phyloP scores from a whole-genome alignment of 1,284 basidiomycete genomes.

The Cryptococcus amylolentus region DNA sequence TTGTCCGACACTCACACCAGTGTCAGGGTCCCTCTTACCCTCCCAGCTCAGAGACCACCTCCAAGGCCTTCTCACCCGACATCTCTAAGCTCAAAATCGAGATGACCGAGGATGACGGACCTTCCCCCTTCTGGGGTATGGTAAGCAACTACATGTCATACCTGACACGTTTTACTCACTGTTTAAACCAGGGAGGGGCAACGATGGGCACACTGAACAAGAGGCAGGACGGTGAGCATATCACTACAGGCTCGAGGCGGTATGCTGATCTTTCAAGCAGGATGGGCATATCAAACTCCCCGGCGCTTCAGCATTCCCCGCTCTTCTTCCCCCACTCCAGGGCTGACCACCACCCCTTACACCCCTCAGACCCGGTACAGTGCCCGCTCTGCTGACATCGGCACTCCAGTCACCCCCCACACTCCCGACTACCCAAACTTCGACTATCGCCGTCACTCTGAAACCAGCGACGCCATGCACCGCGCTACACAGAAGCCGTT shows the following conservation, averaged over 20 bases:
- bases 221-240: slow-evolving; percentile 6
- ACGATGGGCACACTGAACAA: slow-evolving; percentile 4
- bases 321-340: slow-evolving; percentile 2
- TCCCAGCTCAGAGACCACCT: background rate
- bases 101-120: background rate
- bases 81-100: background rate
- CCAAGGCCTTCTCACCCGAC: background rate
- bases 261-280: background rate
- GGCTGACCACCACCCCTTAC: slow-evolving; percentile 11
- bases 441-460: background rate
- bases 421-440: slow-evolving; percentile 1
- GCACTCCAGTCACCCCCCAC: slow-evolving; percentile 9
- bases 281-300: slow-evolving; percentile 5
- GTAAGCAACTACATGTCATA: background rate
- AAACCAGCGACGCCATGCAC: background rate
- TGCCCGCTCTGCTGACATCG: background rate
- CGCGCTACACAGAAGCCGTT: background rate
- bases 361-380: slow-evolving; percentile 7
- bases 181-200: background rate
- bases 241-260: background rate
- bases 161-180: background rate
- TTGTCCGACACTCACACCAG: too few relatives aligned
- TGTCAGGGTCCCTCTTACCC: background rate
- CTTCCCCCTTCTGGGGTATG: background rate
- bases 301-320: slow-evolving; percentile 1